Percentiles rank a stretch among this genome's conserved stretches.
Evolutionary conservation across 2,329 filamentous ascomycete genomes (phyloP).

Genomic region (Dendrostoma leiphaemia): DNA sequence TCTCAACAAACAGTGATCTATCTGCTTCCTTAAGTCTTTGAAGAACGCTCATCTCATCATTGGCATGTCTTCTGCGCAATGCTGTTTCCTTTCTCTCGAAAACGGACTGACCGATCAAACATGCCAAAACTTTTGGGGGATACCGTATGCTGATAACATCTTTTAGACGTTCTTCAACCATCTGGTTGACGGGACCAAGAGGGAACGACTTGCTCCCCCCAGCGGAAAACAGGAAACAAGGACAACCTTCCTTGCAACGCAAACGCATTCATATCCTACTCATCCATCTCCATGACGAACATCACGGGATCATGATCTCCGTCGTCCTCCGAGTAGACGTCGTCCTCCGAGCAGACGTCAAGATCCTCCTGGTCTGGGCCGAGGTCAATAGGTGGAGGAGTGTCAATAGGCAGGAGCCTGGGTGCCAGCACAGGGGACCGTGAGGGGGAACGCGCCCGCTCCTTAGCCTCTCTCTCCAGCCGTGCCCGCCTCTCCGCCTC

Average conservation of each 20-base stretch:
- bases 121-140: conserved; percentile 9
- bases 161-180: too few species aligned
- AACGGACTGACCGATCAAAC: not conserved
- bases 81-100: not conserved
- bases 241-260: too few species aligned
- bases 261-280: not conserved
- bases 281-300: conserved; percentile 12
- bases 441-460: too few species aligned
- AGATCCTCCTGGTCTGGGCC: too few species aligned
- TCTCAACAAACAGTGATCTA: not conserved
- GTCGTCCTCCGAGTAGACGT: not conserved
- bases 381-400: not conserved
- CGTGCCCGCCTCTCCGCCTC: not conserved
- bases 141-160: not conserved
- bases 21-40: not conserved
- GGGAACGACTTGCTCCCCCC: too few species aligned
- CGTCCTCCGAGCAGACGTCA: too few species aligned
- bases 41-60: not conserved
- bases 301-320: conserved; percentile 7
- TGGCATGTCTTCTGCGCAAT: not conserved
- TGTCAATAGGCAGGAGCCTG: not conserved
- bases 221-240: too few species aligned
- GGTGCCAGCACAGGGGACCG: too few species aligned
- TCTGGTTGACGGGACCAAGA: too few species aligned
- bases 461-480: not conserved